Evolutionary conservation across 2,329 filamentous ascomycete species (phyloP), one percentile per base, ranked within the genome.

Genomic region (Trichoderma endophyticum): DNA sequence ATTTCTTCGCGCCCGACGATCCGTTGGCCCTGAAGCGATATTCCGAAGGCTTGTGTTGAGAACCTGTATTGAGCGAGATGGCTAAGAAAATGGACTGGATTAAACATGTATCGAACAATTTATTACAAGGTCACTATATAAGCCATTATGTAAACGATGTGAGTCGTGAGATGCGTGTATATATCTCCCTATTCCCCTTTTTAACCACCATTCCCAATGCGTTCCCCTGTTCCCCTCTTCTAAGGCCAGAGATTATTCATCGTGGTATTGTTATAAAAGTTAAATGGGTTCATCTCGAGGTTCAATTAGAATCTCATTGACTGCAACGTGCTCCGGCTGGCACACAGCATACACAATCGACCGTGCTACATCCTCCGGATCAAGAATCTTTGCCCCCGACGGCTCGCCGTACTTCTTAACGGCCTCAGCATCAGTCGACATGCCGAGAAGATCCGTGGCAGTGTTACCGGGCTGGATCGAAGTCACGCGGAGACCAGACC

Each of bases 231-330:
- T n/a, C n/a, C n/a, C n/a, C n/a, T n/a, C n/a, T n/a, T n/a, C n/a
- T n/a, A n/a, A n/a, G n/a, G n/a, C n/a, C n/a, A n/a, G n/a, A n/a
- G n/a, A n/a, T n/a, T n/a, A n/a, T n/a, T n/a, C n/a, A n/a, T n/a
- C n/a, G n/a, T n/a, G n/a, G n/a, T n/a, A n/a, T n/a, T n/a, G n/a
- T n/a, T n/a, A n/a, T n/a, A n/a, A n/a, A n/a, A n/a, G n/a, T n/a
- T 11, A 93, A 73, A 93, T 92, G 12, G 92, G 92, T 82, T 93
- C 92, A 75, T 93, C 92, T 60, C 92, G 84, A 15, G 92, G 92
- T 83, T 94, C 92, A 78, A 95, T 92, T 79, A 95, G 79, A 4
- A 95, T 86, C 83, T 95, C 93, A 75, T 95, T 95, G 2, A 95
- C 90, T 54, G 91, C 88, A 57, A 95, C 92, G 81, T 95, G 90